A percentile compares a stretch with the other conserved stretches of the same genome.
Conservation (phyloP, 176 grass and related monocot genomes). For the Poa annua region DNA sequence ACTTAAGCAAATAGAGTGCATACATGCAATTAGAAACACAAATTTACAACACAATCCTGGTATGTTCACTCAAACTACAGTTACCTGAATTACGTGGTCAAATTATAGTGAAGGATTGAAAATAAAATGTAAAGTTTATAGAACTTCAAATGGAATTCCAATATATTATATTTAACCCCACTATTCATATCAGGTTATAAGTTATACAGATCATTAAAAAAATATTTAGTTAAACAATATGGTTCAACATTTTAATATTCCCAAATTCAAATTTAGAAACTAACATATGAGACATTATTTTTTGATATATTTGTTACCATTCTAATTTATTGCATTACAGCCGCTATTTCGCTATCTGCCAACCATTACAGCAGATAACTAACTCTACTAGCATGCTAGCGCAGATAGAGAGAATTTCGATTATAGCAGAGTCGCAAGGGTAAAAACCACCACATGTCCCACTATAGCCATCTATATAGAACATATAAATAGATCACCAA, state of each 20-base stretch:
- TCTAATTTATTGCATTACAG: constrained; percentile 20
- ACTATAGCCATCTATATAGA: constrained; percentile 7
- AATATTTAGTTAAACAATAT: background rate
- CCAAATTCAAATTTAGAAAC: background rate
- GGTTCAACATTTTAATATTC: background rate
- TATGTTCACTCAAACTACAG: background rate
- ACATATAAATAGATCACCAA: constrained; percentile 2
- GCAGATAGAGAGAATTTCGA: background rate
- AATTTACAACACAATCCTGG: background rate
- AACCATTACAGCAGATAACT: background rate
- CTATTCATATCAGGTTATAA: background rate
- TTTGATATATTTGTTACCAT: background rate
- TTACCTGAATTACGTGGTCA: background rate
- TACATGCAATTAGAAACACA: background rate
- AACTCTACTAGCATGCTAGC: background rate
- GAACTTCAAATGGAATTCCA: background rate
- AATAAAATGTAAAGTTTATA: background rate
- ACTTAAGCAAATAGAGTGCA: background rate
- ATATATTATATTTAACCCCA: background rate
- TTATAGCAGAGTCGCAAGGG: constrained; percentile 2
- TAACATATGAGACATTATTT: background rate
- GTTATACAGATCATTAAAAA: background rate
- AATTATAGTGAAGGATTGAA: background rate
- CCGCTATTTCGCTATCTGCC: background rate
- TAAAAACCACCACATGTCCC: background rate